Conservation (phyloP, 2,329 filamentous ascomycete species). For the Dactylellina haptotyla region DNA sequence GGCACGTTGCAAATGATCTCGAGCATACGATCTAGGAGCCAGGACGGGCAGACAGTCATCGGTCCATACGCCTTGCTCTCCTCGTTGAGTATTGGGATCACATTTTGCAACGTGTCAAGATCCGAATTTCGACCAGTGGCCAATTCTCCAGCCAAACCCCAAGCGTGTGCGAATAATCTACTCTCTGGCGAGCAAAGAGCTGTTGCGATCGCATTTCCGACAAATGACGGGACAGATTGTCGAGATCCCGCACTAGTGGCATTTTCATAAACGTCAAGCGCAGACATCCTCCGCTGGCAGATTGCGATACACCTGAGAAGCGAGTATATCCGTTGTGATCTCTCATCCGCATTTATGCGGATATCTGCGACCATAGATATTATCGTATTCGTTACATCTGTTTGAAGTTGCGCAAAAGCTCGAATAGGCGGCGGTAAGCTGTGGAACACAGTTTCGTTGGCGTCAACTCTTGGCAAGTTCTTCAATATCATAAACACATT, state of each 20-base stretch:
- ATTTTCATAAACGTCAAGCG: conserved; percentile 58
- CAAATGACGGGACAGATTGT: conserved; percentile 58
- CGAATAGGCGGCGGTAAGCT: conserved; percentile 57
- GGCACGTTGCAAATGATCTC: conserved; percentile 59
- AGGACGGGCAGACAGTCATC: conserved; percentile 58
- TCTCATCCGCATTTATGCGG: conserved; percentile 56
- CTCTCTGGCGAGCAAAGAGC: conserved; percentile 58
- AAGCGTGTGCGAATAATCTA: conserved; percentile 57
- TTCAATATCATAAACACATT: conserved; percentile 58
- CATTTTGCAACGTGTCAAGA: conserved; percentile 57
- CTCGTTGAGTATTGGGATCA: conserved; percentile 56
- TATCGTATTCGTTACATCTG: conserved; percentile 57
- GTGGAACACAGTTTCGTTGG: conserved; percentile 56
- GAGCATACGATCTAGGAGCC: conserved; percentile 58
- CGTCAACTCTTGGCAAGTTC: conserved; percentile 56
- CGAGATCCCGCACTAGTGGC: conserved; percentile 51
- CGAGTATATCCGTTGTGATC: conserved; percentile 57
- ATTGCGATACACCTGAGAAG: conserved; percentile 57
- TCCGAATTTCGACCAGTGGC: conserved; percentile 53
- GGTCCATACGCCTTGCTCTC: conserved; percentile 54
- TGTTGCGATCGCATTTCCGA: conserved; percentile 57
- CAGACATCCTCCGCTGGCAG: conserved; percentile 58
- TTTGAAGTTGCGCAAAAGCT: conserved; percentile 57
- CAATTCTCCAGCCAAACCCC: conserved; percentile 56
- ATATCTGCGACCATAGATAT: conserved; percentile 57